Percentiles rank a stretch among this genome's conserved stretches.
Evolutionary conservation across 2,329 filamentous ascomycete species (phyloP).

Genomic region (Metarhizium anisopliae): DNA sequence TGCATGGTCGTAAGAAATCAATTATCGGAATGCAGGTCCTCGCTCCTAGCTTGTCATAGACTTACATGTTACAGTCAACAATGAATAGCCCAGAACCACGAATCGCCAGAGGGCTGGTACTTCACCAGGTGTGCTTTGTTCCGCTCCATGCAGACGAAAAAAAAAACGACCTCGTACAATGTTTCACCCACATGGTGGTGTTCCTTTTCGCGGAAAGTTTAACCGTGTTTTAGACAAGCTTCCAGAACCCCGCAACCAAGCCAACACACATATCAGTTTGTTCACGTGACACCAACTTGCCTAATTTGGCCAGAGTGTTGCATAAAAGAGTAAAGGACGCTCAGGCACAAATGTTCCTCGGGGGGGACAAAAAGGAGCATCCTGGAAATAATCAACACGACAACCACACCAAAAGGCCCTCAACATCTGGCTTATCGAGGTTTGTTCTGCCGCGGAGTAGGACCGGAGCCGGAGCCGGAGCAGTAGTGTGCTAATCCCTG

Average conservation of each 20-base stretch:
- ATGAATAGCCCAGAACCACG: too few relatives aligned
- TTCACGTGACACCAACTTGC: slow-evolving; percentile 3
- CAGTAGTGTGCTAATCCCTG: neutral
- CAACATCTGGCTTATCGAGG: too few relatives aligned
- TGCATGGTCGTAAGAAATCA: too few relatives aligned
- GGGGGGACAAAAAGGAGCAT: neutral
- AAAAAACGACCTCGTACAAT: too few relatives aligned
- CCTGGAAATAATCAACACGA: neutral
- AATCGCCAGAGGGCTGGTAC: too few relatives aligned
- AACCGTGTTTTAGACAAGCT: neutral
- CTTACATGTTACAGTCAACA: too few relatives aligned
- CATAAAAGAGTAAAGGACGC: neutral
- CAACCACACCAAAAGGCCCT: neutral
- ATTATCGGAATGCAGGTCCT: too few relatives aligned
- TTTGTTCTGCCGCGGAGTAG: too few relatives aligned
- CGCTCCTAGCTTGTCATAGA: too few relatives aligned
- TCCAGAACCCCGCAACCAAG: neutral
- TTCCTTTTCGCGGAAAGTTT: neutral
- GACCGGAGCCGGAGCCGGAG: neutral
- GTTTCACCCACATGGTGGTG: too few relatives aligned
- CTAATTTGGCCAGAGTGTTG: neutral
- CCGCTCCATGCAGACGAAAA: too few relatives aligned
- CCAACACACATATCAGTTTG: neutral
- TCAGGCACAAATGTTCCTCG: neutral
- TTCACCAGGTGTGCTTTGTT: too few relatives aligned